phyloP scores from a whole-genome alignment of 148 eudicot genomes.

The Salicornia ramosissima region DNA sequence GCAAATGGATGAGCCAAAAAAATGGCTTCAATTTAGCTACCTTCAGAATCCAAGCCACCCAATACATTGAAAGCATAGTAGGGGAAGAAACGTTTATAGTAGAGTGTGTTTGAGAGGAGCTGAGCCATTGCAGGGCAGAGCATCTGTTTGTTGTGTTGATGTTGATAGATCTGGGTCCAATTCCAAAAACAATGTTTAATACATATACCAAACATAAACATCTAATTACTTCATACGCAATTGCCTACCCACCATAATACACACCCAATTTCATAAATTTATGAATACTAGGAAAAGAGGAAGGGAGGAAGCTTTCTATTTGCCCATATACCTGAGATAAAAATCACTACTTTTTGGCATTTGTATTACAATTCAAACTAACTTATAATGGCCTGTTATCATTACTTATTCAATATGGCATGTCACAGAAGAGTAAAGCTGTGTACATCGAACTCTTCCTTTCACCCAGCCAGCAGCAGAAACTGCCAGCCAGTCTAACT shows the following conservation, averaged over 20 bases:
- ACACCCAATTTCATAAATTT: no score
- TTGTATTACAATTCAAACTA: not conserved
- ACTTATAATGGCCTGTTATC: not conserved
- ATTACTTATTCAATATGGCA: no score
- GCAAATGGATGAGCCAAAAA: not conserved
- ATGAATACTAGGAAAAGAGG: no score
- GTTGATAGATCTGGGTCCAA: constrained; percentile 68
- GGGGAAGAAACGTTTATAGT: constrained; percentile 95
- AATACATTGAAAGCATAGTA: constrained; percentile 87
- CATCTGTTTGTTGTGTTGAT: constrained; percentile 97
- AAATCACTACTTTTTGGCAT: not conserved
- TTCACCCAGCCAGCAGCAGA: not conserved
- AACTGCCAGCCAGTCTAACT: no score
- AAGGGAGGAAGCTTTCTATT: no score
- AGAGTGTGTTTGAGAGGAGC: constrained; percentile 93
- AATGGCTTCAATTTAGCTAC: constrained; percentile 22
- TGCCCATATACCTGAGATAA: no score
- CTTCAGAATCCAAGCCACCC: constrained; percentile 90
- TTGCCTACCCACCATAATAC: no score
- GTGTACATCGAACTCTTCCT: not conserved
- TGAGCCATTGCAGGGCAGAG: constrained; percentile 98
- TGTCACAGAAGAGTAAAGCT: not conserved
- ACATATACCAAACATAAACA: not conserved
- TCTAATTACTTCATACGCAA: not conserved
- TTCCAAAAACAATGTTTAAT: constrained; percentile 4